phyloP scores from a whole-genome alignment of 73 alveolate genomes.

The Durusdinium trenchii region DNA sequence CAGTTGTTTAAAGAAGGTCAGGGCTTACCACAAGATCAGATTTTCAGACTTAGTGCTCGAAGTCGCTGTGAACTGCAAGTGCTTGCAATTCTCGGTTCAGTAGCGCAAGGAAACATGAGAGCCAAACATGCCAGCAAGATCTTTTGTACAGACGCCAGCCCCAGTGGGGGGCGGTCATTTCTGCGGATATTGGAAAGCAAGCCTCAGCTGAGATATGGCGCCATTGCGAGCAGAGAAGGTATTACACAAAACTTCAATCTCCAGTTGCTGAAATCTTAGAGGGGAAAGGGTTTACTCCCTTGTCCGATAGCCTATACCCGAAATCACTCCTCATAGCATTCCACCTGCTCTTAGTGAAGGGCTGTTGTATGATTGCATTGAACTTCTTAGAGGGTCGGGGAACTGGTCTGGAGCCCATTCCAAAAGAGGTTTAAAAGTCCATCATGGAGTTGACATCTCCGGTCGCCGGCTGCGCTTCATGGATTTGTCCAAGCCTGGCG shows the following conservation, averaged over 20 bases:
- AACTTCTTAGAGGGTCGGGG: neutral
- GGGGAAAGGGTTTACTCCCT: neutral
- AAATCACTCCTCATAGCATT: neutral
- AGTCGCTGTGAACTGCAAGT: neutral
- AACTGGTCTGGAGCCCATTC: neutral
- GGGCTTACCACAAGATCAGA: neutral
- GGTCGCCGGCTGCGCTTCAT: neutral
- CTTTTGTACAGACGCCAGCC: neutral
- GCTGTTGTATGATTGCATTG: neutral
- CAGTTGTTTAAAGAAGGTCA: neutral
- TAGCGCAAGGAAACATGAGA: neutral
- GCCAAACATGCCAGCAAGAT: neutral
- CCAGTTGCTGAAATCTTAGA: neutral
- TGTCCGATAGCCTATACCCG: neutral
- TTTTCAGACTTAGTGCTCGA: neutral
- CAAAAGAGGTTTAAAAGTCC: neutral
- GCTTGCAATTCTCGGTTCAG: neutral
- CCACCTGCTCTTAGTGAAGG: neutral
- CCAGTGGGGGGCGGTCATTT: neutral
- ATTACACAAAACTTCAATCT: neutral
- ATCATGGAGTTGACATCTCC: neutral
- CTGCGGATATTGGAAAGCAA: neutral
- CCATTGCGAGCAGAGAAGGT: neutral
- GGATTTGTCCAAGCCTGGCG: neutral
- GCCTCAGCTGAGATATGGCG: neutral